Percentiles rank a stretch among this genome's conserved stretches.
Conservation (phyloP, 495 filamentous ascomycete genomes). For the Tuber umbilicatum region DNA sequence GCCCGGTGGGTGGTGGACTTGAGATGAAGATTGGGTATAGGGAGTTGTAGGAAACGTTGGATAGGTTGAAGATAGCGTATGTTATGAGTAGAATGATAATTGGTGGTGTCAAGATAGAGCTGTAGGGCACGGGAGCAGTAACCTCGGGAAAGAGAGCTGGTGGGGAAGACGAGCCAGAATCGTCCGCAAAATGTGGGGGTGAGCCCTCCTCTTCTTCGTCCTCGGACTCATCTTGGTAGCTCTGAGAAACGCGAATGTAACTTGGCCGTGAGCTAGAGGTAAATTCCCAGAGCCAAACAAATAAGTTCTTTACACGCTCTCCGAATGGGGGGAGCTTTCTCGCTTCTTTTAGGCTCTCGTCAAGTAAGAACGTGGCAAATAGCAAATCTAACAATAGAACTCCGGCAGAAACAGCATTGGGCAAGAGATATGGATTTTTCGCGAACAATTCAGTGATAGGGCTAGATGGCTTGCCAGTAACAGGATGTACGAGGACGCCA, state of each 20-base stretch:
- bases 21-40: slow-evolving; percentile 88
- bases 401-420: slow-evolving; percentile 67
- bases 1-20: slow-evolving; percentile 64
- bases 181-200: slow-evolving; percentile 26
- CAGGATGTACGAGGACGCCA: slow-evolving; percentile 62
- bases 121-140: slow-evolving; percentile 43
- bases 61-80: slow-evolving; percentile 80
- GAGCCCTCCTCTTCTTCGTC: slow-evolving; percentile 44
- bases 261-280: slow-evolving; percentile 56
- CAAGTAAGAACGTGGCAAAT: slow-evolving; percentile 66
- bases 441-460: slow-evolving; percentile 44
- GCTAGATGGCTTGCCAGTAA: slow-evolving; percentile 1
- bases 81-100: slow-evolving; percentile 72
- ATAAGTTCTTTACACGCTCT: slow-evolving; percentile 53
- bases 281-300: slow-evolving; percentile 70
- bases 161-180: slow-evolving; percentile 38
- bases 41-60: slow-evolving; percentile 83
- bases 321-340: slow-evolving; percentile 58
- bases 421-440: slow-evolving; percentile 74
- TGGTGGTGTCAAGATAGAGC: slow-evolving; percentile 63
- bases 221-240: slow-evolving; percentile 38
- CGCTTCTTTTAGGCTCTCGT: slow-evolving; percentile 78
- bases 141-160: slow-evolving; percentile 44
- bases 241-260: slow-evolving; percentile 48
- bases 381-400: slow-evolving; percentile 68